phyloP scores from a whole-genome alignment of 352 stramenopile species.

The Phytophthora pistaciae region DNA sequence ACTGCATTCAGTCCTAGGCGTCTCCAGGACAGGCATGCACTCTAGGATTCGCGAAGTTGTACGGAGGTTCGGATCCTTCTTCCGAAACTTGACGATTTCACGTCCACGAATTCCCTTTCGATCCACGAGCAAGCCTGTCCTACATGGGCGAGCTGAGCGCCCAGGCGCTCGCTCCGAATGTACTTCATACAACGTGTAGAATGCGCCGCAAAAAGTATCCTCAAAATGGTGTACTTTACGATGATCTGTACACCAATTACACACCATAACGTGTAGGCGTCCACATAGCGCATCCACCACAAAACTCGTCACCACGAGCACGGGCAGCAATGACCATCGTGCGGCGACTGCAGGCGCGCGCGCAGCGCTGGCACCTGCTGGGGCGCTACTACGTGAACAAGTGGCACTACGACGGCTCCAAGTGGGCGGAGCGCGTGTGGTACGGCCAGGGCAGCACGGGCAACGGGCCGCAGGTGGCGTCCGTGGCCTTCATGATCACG shows the following conservation, averaged over 20 bases:
- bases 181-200: too few species aligned
- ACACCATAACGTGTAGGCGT: background rate
- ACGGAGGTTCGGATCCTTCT: background rate
- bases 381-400: slow-evolving; percentile 85
- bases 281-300: slow-evolving; percentile 1
- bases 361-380: slow-evolving; percentile 73
- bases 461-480: slow-evolving; percentile 56
- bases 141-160: background rate
- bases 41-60: background rate
- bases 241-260: background rate
- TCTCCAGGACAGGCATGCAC: background rate
- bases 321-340: slow-evolving; percentile 37
- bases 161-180: too few species aligned
- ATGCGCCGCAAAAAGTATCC: too few species aligned
- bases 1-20: too few species aligned
- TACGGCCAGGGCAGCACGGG: slow-evolving; percentile 60
- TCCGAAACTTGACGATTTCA: background rate
- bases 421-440: slow-evolving; percentile 78
- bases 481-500: slow-evolving; percentile 90
- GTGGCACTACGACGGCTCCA: slow-evolving; percentile 85
- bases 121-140: background rate
- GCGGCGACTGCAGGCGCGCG: slow-evolving; percentile 47
- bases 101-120: background rate
- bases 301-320: background rate
- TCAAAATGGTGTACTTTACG: too few species aligned